Evolutionary conservation across 495 filamentous ascomycete genomes (phyloP).

Genomic region (Podospora pseudopauciseta): DNA sequence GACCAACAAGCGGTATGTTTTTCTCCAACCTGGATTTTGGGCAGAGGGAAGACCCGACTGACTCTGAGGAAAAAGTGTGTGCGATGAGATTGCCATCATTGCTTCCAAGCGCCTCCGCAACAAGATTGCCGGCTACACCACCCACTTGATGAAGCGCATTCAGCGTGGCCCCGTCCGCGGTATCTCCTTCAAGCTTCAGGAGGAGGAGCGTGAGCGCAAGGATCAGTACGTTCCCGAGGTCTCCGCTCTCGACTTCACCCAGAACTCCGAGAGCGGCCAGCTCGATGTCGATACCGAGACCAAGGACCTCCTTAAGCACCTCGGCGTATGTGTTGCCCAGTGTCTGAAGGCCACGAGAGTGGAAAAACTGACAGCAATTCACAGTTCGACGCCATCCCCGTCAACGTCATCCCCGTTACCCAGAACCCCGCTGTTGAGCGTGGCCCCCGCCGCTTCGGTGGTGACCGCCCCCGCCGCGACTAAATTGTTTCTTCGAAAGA

Average conservation of each 20-base stretch:
- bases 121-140: slow-evolving; percentile 99
- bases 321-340: slow-evolving; percentile 71
- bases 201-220: slow-evolving; percentile 99
- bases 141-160: slow-evolving; percentile 96
- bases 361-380: slow-evolving; percentile 8
- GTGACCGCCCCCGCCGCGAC: slow-evolving; percentile 46
- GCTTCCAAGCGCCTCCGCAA: slow-evolving; percentile 96
- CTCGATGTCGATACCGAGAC: slow-evolving; percentile 95
- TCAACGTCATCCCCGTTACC: slow-evolving; percentile 84
- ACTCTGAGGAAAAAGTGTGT: slow-evolving; percentile 50
- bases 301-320: slow-evolving; percentile 95
- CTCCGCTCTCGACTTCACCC: slow-evolving; percentile 94
- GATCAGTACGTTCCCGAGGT: slow-evolving; percentile 99
- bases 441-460: slow-evolving; percentile 53
- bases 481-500: slow-evolving; percentile 30
- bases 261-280: slow-evolving; percentile 83
- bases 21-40: neutral
- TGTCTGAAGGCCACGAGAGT: no score
- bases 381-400: slow-evolving; percentile 94
- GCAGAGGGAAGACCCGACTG: neutral
- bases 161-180: slow-evolving; percentile 98
- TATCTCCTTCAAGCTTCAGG: slow-evolving; percentile 99
- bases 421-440: slow-evolving; percentile 84
- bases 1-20: slow-evolving; percentile 81
- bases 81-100: slow-evolving; percentile 99